phyloP scores from a whole-genome alignment of 1,284 basidiomycete genomes.

The Omphalotus olearius region DNA sequence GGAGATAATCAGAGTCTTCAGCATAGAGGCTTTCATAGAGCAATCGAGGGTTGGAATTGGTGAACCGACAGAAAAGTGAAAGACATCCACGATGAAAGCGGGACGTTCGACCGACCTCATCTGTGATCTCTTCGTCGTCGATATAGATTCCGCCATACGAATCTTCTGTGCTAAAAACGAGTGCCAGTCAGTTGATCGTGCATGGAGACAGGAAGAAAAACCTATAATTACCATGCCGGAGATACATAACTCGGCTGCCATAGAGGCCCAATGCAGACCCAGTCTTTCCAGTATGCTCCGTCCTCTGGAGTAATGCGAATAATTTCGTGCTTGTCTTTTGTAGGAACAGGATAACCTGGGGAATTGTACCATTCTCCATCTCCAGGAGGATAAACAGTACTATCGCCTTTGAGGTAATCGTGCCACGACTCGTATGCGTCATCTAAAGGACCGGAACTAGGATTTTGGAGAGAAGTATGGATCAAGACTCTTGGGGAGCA shows the following conservation, averaged over 20 bases:
- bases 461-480: no score
- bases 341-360: constrained; percentile 14
- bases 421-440: constrained; percentile 11
- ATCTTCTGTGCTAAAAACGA: no score
- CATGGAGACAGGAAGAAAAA: not conserved
- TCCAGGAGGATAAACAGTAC: constrained; percentile 10
- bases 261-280: constrained; percentile 12
- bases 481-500: no score
- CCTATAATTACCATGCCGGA: constrained; percentile 9
- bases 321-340: constrained; percentile 14
- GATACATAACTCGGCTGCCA: constrained; percentile 13
- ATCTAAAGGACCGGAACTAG: constrained; percentile 13
- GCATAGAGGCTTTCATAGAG: constrained; percentile 14
- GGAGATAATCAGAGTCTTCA: constrained; percentile 11
- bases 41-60: constrained; percentile 4
- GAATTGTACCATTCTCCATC: constrained; percentile 16
- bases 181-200: no score
- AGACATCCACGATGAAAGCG: constrained; percentile 13
- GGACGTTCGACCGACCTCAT: not conserved
- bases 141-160: no score
- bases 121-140: constrained; percentile 6
- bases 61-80: constrained; percentile 12
- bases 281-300: constrained; percentile 14
- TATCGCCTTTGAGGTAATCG: not conserved
- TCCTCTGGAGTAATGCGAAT: constrained; percentile 11